phyloP scores from a whole-genome alignment of 139 green algal genomes.

The Diplosphaera chodatii region DNA sequence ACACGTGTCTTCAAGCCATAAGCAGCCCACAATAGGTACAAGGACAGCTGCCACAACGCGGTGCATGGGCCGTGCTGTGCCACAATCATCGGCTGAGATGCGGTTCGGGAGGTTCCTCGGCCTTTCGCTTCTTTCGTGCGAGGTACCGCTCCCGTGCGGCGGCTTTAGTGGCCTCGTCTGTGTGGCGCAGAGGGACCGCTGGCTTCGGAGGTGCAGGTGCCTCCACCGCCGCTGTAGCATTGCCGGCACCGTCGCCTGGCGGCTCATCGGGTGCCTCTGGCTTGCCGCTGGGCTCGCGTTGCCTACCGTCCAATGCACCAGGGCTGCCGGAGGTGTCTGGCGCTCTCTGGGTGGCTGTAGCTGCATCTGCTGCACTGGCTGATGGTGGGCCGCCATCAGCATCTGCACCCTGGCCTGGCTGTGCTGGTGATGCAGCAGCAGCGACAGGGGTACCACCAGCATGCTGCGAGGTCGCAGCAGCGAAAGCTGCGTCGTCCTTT shows the following conservation, averaged over 20 bases:
- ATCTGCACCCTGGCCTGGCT: too few relatives aligned
- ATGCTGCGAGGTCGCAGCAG: too few relatives aligned
- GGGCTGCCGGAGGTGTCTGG: not conserved
- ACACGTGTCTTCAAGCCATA: too few relatives aligned
- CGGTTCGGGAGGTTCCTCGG: too few relatives aligned
- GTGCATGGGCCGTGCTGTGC: too few relatives aligned
- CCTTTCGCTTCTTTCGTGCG: slow-evolving; percentile 50
- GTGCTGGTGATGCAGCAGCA: not conserved
- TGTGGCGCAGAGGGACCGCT: not conserved
- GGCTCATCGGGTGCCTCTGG: not conserved
- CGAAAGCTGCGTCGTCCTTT: not conserved
- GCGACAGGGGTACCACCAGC: not conserved
- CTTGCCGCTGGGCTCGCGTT: not conserved
- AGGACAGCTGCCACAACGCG: too few relatives aligned
- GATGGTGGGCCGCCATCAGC: too few relatives aligned
- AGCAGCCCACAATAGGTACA: too few relatives aligned
- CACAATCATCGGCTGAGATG: too few relatives aligned
- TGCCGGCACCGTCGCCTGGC: not conserved
- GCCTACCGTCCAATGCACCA: too few relatives aligned
- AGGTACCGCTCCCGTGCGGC: slow-evolving; percentile 73
- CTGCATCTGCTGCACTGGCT: not conserved
- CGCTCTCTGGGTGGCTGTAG: not conserved
- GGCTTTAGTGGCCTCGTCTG: slow-evolving; percentile 43
- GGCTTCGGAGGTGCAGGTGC: slow-evolving; percentile 51
- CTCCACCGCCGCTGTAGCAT: slow-evolving; percentile 1